phyloP scores from a whole-genome alignment of 192 early-diverging fungal species.

The Rhizophagus sp. region DNA sequence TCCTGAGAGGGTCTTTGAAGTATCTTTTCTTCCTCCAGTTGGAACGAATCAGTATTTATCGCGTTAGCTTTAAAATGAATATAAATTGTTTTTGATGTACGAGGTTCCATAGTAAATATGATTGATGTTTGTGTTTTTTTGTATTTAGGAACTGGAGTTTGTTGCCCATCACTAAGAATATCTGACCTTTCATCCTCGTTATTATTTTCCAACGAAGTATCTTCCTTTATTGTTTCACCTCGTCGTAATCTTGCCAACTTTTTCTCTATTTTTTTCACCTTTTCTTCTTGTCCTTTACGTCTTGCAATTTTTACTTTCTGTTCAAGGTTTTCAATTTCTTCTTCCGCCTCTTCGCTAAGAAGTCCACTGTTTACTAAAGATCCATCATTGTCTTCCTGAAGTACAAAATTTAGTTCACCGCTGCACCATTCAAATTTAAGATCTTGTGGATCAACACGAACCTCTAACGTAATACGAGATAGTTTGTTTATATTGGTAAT shows the following conservation, averaged over 20 bases:
- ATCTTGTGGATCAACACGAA: conserved; percentile 71
- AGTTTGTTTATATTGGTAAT: conserved; percentile 85
- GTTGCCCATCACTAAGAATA: conserved; percentile 28
- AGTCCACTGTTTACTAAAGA: conserved; percentile 37
- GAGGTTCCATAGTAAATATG: conserved; percentile 68
- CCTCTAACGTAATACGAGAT: conserved; percentile 69
- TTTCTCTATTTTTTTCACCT: conserved; percentile 78
- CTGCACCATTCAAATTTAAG: conserved; percentile 57
- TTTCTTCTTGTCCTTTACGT: conserved; percentile 85
- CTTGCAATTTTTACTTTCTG: conserved; percentile 97
- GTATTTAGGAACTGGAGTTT: conserved; percentile 41
- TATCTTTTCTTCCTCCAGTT: background rate
- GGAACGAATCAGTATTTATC: background rate
- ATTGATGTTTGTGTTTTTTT: conserved; percentile 63
- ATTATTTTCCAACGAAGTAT: background rate
- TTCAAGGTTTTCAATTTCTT: conserved; percentile 94
- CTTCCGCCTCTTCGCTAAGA: conserved; percentile 76
- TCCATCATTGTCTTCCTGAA: conserved; percentile 62
- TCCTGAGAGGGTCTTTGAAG: background rate
- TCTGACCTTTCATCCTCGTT: conserved; percentile 35
- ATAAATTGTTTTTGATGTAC: conserved; percentile 64
- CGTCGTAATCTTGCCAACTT: conserved; percentile 74
- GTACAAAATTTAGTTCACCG: conserved; percentile 65
- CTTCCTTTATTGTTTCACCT: background rate
- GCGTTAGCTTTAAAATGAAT: conserved; percentile 59